These are phyloP conservation scores for Annulohypoxylon bovei DNA, from an alignment of 495 filamentous ascomycete species.

Conservation along the genomic window DNA sequence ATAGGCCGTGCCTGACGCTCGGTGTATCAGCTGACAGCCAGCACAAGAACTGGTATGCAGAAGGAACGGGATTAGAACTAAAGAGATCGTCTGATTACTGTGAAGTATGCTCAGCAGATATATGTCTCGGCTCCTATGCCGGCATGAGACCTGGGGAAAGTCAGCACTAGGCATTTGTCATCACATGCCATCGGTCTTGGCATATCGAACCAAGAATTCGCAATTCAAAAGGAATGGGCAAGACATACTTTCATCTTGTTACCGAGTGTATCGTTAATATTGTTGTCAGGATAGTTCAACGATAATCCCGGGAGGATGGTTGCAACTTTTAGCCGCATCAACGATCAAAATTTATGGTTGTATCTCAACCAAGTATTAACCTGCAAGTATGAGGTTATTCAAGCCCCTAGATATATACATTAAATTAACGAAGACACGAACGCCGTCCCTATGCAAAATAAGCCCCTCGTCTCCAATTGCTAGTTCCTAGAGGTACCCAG, in stretches of 20 bases:
- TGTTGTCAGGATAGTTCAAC: not conserved
- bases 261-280: not conserved
- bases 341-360: no score
- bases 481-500: not conserved
- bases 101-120: not conserved
- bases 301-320: not conserved
- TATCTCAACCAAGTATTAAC: not conserved
- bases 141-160: not conserved
- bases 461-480: not conserved
- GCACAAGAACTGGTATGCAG: not conserved
- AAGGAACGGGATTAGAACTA: not conserved
- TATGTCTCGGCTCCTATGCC: not conserved
- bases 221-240: not conserved
- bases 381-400: not conserved
- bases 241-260: not conserved
- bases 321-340: no score
- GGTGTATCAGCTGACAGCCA: not conserved
- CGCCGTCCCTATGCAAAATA: constrained; percentile 31
- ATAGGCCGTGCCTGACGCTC: no score
- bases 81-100: not conserved
- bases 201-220: no score
- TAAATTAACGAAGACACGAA: not conserved
- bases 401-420: not conserved
- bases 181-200: constrained; percentile 1
- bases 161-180: not conserved